phyloP scores from a whole-genome alignment of 73 alveolate species.

The Halteria grandinella region DNA sequence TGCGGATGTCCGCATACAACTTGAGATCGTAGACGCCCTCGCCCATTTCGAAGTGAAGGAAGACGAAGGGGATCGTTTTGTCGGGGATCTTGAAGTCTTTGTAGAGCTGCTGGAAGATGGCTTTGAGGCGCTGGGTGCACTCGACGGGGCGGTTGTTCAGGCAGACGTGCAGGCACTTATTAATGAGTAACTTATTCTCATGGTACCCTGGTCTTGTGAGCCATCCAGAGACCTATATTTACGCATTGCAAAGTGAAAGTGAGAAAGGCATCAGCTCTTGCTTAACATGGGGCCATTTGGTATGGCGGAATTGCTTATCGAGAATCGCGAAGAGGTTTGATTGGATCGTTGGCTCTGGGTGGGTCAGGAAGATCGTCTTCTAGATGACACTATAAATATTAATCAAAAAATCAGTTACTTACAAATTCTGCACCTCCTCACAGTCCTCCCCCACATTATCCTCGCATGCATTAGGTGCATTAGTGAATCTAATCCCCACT shows the following conservation, averaged over 20 bases:
- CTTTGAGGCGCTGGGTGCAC: conserved; percentile 17
- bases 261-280: background rate
- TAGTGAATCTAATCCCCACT: background rate
- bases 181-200: background rate
- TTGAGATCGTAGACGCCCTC: conserved; percentile 20
- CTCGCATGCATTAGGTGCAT: background rate
- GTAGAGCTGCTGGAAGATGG: conserved; percentile 21
- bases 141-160: conserved; percentile 40
- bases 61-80: conserved; percentile 38
- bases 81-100: conserved; percentile 13
- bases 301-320: conserved; percentile 14
- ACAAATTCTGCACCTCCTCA: too few species aligned
- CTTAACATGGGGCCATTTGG: conserved; percentile 21
- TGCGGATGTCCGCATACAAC: conserved; percentile 27
- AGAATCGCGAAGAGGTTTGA: background rate
- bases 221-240: background rate
- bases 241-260: background rate
- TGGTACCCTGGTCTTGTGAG: conserved; percentile 21
- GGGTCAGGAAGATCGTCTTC: background rate
- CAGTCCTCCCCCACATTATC: too few species aligned
- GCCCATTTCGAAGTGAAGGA: conserved; percentile 14
- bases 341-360: background rate
- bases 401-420: too few species aligned
- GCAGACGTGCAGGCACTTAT: conserved; percentile 19
- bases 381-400: conserved; percentile 2